Percentiles rank a stretch among this genome's conserved stretches.
phyloP scores from a whole-genome alignment of 768 basidiomycete genomes.

The Pisolithus tinctorius region DNA sequence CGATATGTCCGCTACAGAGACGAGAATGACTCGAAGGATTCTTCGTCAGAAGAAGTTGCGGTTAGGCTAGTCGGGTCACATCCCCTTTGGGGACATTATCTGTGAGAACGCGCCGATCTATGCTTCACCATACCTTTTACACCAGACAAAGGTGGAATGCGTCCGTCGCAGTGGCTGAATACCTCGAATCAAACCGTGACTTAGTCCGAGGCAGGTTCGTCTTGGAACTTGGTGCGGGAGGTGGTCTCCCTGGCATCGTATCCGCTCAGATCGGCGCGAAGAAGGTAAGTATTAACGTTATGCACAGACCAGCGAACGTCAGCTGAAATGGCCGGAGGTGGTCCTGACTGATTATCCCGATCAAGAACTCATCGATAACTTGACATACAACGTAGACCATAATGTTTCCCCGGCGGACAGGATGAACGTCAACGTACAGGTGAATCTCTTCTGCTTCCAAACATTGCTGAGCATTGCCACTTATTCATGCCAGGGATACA shows the following conservation, averaged over 20 bases:
- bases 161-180: slow-evolving; percentile 62
- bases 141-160: slow-evolving; percentile 70
- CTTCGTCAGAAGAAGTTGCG: slow-evolving; percentile 31
- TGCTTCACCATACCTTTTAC: neutral
- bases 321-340: slow-evolving; percentile 36
- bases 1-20: slow-evolving; percentile 38
- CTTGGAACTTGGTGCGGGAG: slow-evolving; percentile 91
- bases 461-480: slow-evolving; percentile 11
- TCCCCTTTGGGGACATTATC: slow-evolving; percentile 75
- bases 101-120: slow-evolving; percentile 37
- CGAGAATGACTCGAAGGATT: slow-evolving; percentile 25
- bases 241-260: slow-evolving; percentile 80
- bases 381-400: slow-evolving; percentile 54
- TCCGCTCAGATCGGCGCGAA: slow-evolving; percentile 62
- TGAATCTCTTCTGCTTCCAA: slow-evolving; percentile 24
- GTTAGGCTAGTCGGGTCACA: slow-evolving; percentile 75
- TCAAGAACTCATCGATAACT: slow-evolving; percentile 61
- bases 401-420: slow-evolving; percentile 39
- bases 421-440: slow-evolving; percentile 26
- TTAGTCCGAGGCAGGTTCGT: slow-evolving; percentile 46
- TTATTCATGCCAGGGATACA: slow-evolving; percentile 52
- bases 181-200: slow-evolving; percentile 48
- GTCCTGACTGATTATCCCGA: slow-evolving; percentile 95
- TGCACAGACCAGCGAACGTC: neutral
- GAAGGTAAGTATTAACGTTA: slow-evolving; percentile 35